Percentiles rank a stretch among this genome's conserved stretches.
Conservation (phyloP, 2,329 filamentous ascomycete species). For the Aspergillus sp. region DNA sequence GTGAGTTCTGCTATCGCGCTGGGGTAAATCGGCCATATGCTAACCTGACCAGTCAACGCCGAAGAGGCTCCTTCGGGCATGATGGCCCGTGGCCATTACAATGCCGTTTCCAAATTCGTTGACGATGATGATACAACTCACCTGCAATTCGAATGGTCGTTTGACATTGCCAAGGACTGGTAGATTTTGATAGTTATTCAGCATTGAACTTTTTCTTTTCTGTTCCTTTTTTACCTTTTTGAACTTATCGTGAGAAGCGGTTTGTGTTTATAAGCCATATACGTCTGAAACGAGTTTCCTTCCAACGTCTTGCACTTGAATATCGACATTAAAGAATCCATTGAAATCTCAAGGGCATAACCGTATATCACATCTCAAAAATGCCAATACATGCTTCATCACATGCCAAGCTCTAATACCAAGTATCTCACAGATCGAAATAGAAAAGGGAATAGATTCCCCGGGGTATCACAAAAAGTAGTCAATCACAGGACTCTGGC, state of each 20-base stretch:
- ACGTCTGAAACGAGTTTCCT: slow-evolving; percentile 20
- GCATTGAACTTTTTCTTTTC: not conserved
- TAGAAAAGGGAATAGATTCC: slow-evolving; percentile 4
- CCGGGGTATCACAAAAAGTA: slow-evolving; percentile 58
- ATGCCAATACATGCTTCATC: slow-evolving; percentile 21
- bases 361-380: slow-evolving; percentile 8
- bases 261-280: slow-evolving; percentile 20
- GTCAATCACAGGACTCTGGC: slow-evolving; percentile 64
- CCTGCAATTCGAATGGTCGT: slow-evolving; percentile 89
- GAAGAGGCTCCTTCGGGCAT: slow-evolving; percentile 91
- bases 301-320: slow-evolving; percentile 2
- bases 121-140: slow-evolving; percentile 92
- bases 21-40: not conserved
- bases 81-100: slow-evolving; percentile 84
- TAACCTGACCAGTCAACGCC: slow-evolving; percentile 60
- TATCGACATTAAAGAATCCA: too few species aligned
- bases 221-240: not conserved
- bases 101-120: slow-evolving; percentile 79
- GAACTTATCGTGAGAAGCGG: slow-evolving; percentile 13
- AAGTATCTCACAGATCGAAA: slow-evolving; percentile 8
- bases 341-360: too few species aligned
- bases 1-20: slow-evolving; percentile 49
- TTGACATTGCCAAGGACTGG: slow-evolving; percentile 97
- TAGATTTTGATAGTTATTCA: slow-evolving; percentile 13
- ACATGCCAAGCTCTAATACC: slow-evolving; percentile 22